phyloP scores from a whole-genome alignment of 805 yeast genomes.

The Candida morakotiae region DNA sequence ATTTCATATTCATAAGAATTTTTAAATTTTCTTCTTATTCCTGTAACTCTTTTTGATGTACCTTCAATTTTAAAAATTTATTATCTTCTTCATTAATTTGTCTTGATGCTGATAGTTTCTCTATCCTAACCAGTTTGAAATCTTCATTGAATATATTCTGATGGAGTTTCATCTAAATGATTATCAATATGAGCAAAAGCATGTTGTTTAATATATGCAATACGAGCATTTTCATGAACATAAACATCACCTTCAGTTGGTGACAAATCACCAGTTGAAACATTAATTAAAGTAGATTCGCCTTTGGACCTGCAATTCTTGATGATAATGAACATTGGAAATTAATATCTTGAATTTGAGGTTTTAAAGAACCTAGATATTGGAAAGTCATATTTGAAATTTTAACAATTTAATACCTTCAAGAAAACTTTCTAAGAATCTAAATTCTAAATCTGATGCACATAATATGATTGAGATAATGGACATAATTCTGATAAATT shows the following conservation, averaged over 20 bases:
- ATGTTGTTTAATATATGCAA: conserved; percentile 99
- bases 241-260: conserved; percentile 99
- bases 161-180: conserved; percentile 98
- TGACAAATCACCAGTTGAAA: conserved; percentile 97
- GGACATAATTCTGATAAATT: conserved; percentile 99
- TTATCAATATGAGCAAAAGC: conserved; percentile 99
- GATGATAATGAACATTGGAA: conserved; percentile 99
- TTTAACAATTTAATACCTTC: conserved; percentile 99
- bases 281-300: conserved; percentile 98
- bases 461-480: conserved; percentile 97
- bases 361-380: conserved; percentile 97
- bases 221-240: conserved; percentile 99
- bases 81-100: conserved; percentile 96
- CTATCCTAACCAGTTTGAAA: conserved; percentile 99
- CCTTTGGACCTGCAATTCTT: conserved; percentile 99
- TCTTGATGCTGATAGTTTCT: conserved; percentile 99
- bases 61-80: conserved; percentile 99
- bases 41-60: conserved; percentile 94
- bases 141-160: conserved; percentile 99
- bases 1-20: conserved; percentile 99
- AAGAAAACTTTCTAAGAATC: conserved; percentile 99
- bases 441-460: conserved; percentile 95
- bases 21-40: conserved; percentile 99
- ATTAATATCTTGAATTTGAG: conserved; percentile 84
- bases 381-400: conserved; percentile 97